These are phyloP conservation scores for Chlamydomonas sp. DNA, from an alignment of 139 green algal genomes.

Conservation along the genomic window DNA sequence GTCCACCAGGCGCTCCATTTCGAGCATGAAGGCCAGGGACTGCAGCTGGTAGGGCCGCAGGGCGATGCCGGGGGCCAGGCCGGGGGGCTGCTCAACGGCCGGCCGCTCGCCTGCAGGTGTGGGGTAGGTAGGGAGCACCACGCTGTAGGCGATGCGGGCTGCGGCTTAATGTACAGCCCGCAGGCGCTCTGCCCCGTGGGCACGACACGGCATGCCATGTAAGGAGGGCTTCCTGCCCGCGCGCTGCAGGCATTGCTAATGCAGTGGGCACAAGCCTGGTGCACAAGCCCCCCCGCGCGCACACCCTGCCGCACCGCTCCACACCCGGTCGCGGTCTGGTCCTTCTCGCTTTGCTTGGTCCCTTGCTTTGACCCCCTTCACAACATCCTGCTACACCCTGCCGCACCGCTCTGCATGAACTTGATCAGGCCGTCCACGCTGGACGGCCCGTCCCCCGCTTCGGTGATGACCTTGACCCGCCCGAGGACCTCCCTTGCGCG, in stretches of 20 bases:
- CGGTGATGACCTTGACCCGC: background rate
- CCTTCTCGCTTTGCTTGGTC: background rate
- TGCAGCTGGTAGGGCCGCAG: slow-evolving; percentile 80
- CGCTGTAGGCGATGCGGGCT: too few relatives aligned
- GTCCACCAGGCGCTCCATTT: slow-evolving; percentile 51
- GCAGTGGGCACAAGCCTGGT: too few relatives aligned
- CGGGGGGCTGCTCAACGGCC: slow-evolving; percentile 56
- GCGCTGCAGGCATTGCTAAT: too few relatives aligned
- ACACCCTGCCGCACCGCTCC: too few relatives aligned
- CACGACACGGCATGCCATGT: too few relatives aligned
- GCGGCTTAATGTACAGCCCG: too few relatives aligned
- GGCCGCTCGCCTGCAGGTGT: slow-evolving; percentile 43
- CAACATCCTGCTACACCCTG: background rate
- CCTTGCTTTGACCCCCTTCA: background rate
- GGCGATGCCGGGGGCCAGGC: slow-evolving; percentile 51
- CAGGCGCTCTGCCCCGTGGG: too few relatives aligned
- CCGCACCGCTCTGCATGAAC: slow-evolving; percentile 24
- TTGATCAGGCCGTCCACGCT: slow-evolving; percentile 11
- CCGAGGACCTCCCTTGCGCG: background rate
- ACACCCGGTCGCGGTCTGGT: too few relatives aligned
- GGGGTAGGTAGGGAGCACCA: background rate
- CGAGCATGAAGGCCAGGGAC: slow-evolving; percentile 76
- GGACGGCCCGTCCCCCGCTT: background rate
- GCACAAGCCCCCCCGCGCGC: too few relatives aligned
- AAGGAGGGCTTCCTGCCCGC: too few relatives aligned